These are phyloP conservation scores for Hypoxylon sp. DNA, from an alignment of 2,329 filamentous ascomycete genomes.

Conservation along the genomic window DNA sequence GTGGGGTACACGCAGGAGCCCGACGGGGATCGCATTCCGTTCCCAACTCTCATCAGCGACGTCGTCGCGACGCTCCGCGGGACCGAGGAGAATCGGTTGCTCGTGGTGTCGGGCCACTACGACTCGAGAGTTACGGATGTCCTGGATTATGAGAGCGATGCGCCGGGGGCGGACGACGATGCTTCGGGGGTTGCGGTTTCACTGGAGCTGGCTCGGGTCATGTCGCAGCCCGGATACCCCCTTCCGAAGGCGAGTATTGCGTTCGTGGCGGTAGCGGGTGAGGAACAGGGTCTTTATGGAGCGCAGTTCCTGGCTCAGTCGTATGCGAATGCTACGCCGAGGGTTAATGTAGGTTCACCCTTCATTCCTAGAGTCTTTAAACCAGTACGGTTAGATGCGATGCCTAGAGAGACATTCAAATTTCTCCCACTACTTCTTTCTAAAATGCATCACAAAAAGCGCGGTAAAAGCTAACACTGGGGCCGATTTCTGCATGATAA, in stretches of 20 bases:
- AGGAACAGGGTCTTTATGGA: slow-evolving; percentile 68
- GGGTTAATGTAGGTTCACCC: slow-evolving; percentile 52
- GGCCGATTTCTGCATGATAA: too few species aligned
- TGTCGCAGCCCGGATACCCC: slow-evolving; percentile 56
- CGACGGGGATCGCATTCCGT: slow-evolving; percentile 59
- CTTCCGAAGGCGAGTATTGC: slow-evolving; percentile 64
- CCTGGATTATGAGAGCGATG: slow-evolving; percentile 63
- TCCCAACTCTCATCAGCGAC: slow-evolving; percentile 65
- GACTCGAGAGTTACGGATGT: slow-evolving; percentile 64
- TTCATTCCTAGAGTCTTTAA: too few species aligned
- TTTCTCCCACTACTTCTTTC: too few species aligned
- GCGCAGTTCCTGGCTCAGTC: slow-evolving; percentile 64
- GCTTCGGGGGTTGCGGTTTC: slow-evolving; percentile 66
- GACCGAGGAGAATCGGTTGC: slow-evolving; percentile 58
- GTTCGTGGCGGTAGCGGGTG: slow-evolving; percentile 67
- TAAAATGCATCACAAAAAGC: too few species aligned
- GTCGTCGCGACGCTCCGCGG: slow-evolving; percentile 65
- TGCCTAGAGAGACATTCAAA: too few species aligned
- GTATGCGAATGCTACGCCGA: slow-evolving; percentile 59
- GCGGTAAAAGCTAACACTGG: too few species aligned
- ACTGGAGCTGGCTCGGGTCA: slow-evolving; percentile 66
- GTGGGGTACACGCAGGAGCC: slow-evolving; percentile 62
- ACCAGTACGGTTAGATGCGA: too few species aligned
- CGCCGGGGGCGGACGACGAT: slow-evolving; percentile 69
- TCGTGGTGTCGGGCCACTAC: slow-evolving; percentile 68